Base-by-base conservation (phyloP, 768 basidiomycete species). In the Psilocybe subaeruginosa region DNA sequence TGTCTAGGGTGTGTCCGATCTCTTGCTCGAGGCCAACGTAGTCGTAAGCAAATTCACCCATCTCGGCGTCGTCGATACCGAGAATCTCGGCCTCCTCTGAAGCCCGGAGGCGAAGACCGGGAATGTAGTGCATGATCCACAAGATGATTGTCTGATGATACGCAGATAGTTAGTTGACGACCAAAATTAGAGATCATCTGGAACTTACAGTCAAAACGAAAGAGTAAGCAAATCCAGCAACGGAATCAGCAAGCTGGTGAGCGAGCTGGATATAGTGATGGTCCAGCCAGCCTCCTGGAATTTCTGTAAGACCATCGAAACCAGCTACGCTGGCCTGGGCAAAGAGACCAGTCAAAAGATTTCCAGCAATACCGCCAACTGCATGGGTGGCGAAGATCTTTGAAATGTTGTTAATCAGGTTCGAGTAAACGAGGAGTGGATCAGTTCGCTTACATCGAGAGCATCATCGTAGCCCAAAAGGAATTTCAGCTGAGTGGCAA, bases 401-500 rank as follows among this genome's bases (percentile, higher is more conserved):
- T 16, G 16, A 31, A 47, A 54, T 3, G 27, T 33, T 50, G 47
- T 3, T 39, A 23, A 23, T 23, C 2, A 23, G 23, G 23, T 23
- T 23, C 23, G 23, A 23, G 23, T 23, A 23, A 23, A 23, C 23
- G 23, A 47, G 11, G n/a, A 54, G 43, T 35, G 14, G 14, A 43
- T 3, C 23, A 23, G 23, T 23, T 23, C 29, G 72, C 86, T 51
- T 58, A 90, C 88, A 82, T 94, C 92, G 16, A 94, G 84, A 12
- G 90, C 83, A 70, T 94, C 92, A 62, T 94, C 92, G 66, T 87
- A 92, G 31, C 81, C 79, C 64, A 87, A 78, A 30, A 91, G 52
- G 72, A 91, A 93, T 78, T 98, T 99, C 71, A 99, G 83, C 68
- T 97, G 90, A 3, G 97, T 98, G n/a, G 94, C 92, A 73, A 93